These are phyloP conservation scores for Colletotrichum neosansevieriae DNA, from an alignment of 2,329 filamentous ascomycete species.

Conservation along the genomic window DNA sequence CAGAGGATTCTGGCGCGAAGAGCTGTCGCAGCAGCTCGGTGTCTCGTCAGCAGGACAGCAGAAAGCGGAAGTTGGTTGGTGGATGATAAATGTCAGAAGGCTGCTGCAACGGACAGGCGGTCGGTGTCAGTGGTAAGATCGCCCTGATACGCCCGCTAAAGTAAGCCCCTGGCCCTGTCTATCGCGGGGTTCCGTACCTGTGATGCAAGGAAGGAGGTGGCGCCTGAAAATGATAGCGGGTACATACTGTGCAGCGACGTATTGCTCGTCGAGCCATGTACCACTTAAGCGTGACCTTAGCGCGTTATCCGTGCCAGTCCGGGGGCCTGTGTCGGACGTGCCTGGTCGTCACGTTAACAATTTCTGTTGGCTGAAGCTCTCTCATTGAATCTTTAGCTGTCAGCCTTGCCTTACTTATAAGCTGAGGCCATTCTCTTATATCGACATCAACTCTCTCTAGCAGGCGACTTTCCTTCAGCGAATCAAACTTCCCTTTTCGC, in stretches of 20 bases:
- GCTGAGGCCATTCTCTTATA: constrained; percentile 10
- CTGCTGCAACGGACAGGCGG: constrained; percentile 12
- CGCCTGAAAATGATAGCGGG: constrained; percentile 25
- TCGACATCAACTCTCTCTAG: constrained; percentile 12
- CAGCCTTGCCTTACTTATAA: constrained; percentile 30
- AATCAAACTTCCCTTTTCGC: not conserved
- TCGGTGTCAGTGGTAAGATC: constrained; percentile 31
- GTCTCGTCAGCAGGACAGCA: constrained; percentile 37
- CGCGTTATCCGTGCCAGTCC: constrained; percentile 31
- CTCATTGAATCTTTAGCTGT: constrained; percentile 17
- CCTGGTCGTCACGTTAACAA: constrained; percentile 35
- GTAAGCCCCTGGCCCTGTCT: constrained; percentile 37
- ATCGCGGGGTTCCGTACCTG: constrained; percentile 36
- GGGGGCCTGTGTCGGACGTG: constrained; percentile 9
- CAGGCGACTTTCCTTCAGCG: not conserved
- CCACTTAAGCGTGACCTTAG: constrained; percentile 34
- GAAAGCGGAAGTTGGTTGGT: constrained; percentile 30
- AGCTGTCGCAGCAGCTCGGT: constrained; percentile 26
- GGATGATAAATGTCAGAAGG: constrained; percentile 7
- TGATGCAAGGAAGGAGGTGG: constrained; percentile 25
- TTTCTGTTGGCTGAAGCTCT: constrained; percentile 30
- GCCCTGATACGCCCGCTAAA: constrained; percentile 39
- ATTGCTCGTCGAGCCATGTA: not conserved
- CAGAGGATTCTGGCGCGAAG: constrained; percentile 17
- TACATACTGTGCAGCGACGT: not conserved